These are phyloP conservation scores for Aspergillus thermomutatus DNA, from an alignment of 2,329 filamentous ascomycete genomes.

Conservation along the genomic window DNA sequence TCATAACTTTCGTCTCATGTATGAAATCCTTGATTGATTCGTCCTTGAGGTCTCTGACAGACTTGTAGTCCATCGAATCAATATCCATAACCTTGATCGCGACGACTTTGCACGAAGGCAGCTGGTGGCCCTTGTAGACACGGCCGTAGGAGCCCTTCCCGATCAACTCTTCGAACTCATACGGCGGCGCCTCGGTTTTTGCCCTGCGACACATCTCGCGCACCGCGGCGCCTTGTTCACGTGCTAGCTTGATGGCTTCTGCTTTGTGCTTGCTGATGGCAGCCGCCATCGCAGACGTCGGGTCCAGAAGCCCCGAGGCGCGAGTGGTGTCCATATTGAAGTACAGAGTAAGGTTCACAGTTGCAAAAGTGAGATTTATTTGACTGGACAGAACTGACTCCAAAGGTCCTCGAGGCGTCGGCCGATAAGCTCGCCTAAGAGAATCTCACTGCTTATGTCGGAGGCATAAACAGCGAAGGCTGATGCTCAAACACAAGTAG, in stretches of 20 bases:
- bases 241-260: constrained; percentile 47
- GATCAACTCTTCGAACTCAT: constrained; percentile 50
- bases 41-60: constrained; percentile 44
- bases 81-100: constrained; percentile 52
- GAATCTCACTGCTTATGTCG: neutral
- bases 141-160: constrained; percentile 51
- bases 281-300: constrained; percentile 40
- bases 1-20: constrained; percentile 61
- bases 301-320: constrained; percentile 36
- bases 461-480: neutral
- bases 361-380: neutral
- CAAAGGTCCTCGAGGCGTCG: neutral
- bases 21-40: constrained; percentile 55
- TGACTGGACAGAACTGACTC: neutral
- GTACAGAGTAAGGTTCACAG: neutral
- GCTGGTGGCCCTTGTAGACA: constrained; percentile 48
- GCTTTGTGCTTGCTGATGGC: constrained; percentile 47
- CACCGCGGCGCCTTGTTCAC: constrained; percentile 45
- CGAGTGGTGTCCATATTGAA: constrained; percentile 21
- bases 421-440: neutral
- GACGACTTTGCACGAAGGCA: constrained; percentile 41
- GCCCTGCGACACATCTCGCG: constrained; percentile 46
- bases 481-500: neutral
- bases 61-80: constrained; percentile 48
- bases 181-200: constrained; percentile 44